Conservation (phyloP, 1,284 basidiomycete species). For the Cystobasidiaceae sp. region DNA sequence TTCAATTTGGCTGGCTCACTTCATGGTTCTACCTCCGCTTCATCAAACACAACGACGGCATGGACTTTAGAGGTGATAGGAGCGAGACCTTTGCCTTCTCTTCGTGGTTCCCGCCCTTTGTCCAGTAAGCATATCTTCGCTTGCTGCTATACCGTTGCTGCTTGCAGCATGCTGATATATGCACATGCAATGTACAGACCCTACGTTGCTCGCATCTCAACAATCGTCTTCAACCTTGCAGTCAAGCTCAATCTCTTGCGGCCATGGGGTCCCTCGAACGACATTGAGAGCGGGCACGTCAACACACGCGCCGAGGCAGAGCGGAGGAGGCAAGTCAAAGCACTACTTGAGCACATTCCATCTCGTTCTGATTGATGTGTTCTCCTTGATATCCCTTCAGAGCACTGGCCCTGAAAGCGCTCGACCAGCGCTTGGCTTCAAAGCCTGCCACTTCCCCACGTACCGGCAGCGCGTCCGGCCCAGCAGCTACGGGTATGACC, state of each 20-base stretch:
- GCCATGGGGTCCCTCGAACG: conserved; percentile 64
- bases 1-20: conserved; percentile 97
- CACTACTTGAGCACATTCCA: background rate
- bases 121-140: conserved; percentile 60
- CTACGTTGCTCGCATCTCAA: conserved; percentile 63
- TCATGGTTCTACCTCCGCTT: conserved; percentile 93
- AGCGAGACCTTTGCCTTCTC: conserved; percentile 95
- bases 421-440: conserved; percentile 78
- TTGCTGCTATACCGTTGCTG: too few relatives aligned
- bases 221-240: conserved; percentile 61
- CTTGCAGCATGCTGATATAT: background rate
- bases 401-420: conserved; percentile 87
- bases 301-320: conserved; percentile 92
- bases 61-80: conserved; percentile 65
- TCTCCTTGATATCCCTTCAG: conserved; percentile 50
- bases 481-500: background rate
- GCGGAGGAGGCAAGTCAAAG: conserved; percentile 65
- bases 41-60: conserved; percentile 74
- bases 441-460: conserved; percentile 30
- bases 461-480: background rate
- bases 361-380: background rate
- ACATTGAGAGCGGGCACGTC: conserved; percentile 74
- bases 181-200: conserved; percentile 48
- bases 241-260: conserved; percentile 64
- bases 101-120: conserved; percentile 91